Evolutionary conservation across 2,329 filamentous ascomycete genomes (phyloP).

Genomic region (Cladosporium cucumerinum): DNA sequence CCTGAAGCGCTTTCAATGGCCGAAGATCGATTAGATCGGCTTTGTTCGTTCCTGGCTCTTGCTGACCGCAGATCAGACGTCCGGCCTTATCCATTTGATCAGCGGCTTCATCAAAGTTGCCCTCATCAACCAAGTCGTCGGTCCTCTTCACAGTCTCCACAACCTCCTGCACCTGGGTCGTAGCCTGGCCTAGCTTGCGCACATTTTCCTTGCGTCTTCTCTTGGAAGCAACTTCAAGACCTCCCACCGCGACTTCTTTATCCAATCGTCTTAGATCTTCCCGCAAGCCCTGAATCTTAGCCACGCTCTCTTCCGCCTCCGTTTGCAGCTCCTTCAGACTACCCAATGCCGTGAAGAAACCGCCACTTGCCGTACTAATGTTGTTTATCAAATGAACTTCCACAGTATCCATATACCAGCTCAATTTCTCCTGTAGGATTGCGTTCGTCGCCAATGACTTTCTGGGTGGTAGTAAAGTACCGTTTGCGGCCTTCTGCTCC

Average conservation of each 20-base stretch:
- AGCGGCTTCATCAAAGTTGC: slow-evolving; percentile 78
- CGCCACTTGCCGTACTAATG: slow-evolving; percentile 91
- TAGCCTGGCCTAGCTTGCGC: slow-evolving; percentile 74
- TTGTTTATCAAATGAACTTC: slow-evolving; percentile 95
- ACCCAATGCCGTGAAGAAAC: slow-evolving; percentile 91
- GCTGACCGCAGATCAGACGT: slow-evolving; percentile 71
- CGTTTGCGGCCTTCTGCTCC: slow-evolving; percentile 52
- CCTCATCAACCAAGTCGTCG: slow-evolving; percentile 76
- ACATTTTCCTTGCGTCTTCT: slow-evolving; percentile 80
- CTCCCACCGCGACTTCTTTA: slow-evolving; percentile 78
- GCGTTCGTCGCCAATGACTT: slow-evolving; percentile 94
- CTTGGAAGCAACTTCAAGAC: slow-evolving; percentile 80
- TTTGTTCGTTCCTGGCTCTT: slow-evolving; percentile 38
- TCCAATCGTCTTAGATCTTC: slow-evolving; percentile 79
- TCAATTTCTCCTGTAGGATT: slow-evolving; percentile 94
- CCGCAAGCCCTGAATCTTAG: slow-evolving; percentile 76
- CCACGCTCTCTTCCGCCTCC: slow-evolving; percentile 87
- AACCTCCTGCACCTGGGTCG: slow-evolving; percentile 76
- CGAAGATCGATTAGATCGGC: slow-evolving; percentile 63
- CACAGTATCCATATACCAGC: slow-evolving; percentile 99
- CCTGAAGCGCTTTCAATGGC: slow-evolving; percentile 72
- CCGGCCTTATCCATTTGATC: slow-evolving; percentile 75
- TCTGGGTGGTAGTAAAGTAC: slow-evolving; percentile 56
- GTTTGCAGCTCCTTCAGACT: slow-evolving; percentile 86
- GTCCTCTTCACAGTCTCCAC: slow-evolving; percentile 72